These are phyloP conservation scores for Mycena amicta DNA, from an alignment of 768 basidiomycete genomes.

Conservation along the genomic window DNA sequence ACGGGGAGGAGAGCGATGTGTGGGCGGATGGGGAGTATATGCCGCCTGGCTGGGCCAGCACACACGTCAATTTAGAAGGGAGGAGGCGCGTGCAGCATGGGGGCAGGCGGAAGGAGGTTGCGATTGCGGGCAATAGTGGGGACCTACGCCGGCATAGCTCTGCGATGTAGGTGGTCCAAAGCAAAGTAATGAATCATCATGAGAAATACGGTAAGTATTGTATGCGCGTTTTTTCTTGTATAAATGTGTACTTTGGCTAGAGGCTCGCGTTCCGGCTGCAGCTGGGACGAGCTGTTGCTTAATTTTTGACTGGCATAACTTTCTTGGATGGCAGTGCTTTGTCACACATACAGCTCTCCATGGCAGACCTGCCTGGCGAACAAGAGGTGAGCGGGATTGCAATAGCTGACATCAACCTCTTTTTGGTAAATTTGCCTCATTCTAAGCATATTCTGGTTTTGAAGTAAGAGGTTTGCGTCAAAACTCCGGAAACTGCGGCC, in stretches of 20 bases:
- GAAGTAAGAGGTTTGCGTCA: no score
- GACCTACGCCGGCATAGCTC: background rate
- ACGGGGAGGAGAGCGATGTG: slow-evolving; percentile 65
- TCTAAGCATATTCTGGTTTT: no score
- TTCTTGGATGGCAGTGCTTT: no score
- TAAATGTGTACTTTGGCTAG: background rate
- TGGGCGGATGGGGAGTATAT: slow-evolving; percentile 72
- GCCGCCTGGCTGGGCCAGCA: slow-evolving; percentile 21
- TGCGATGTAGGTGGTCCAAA: background rate
- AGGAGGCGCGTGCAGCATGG: slow-evolving; percentile 1
- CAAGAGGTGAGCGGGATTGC: no score
- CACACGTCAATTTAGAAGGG: slow-evolving; percentile 18
- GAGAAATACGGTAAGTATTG: background rate
- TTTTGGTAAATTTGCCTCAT: no score
- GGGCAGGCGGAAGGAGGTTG: background rate
- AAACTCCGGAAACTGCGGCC: no score
- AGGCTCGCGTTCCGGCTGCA: no score
- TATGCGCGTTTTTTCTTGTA: background rate
- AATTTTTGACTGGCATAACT: no score
- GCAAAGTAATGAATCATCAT: background rate
- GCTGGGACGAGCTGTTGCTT: no score
- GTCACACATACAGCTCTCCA: no score
- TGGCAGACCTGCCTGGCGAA: no score
- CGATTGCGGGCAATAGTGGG: background rate
- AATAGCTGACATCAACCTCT: no score